Percentiles rank a stretch among this genome's conserved stretches.
Evolutionary conservation across 805 yeast species (phyloP).

Genomic region (Suhomyces canberraensis): DNA sequence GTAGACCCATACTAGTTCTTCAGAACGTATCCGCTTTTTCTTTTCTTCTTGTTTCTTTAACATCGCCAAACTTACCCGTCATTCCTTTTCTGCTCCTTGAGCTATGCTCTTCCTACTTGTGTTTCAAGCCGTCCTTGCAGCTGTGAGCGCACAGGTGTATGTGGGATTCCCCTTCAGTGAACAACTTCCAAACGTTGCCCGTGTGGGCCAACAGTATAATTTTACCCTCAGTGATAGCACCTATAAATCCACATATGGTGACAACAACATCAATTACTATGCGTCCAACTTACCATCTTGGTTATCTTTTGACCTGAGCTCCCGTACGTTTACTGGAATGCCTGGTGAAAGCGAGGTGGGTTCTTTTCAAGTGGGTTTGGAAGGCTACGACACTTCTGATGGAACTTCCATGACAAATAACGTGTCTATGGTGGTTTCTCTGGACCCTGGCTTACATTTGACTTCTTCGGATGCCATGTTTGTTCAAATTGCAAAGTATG

Average conservation of each 20-base stretch:
- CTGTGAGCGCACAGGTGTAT: slow-evolving; percentile 44
- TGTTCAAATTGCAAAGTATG: slow-evolving; percentile 57
- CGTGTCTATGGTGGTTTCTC: slow-evolving; percentile 61
- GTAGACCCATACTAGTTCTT: no score
- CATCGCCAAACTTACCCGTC: no score
- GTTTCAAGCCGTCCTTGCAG: slow-evolving; percentile 9
- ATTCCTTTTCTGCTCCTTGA: neutral
- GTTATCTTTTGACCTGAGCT: slow-evolving; percentile 65
- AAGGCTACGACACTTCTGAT: slow-evolving; percentile 65
- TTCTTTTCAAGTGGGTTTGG: slow-evolving; percentile 43
- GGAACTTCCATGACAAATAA: slow-evolving; percentile 39
- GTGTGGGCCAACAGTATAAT: slow-evolving; percentile 56
- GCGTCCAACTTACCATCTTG: slow-evolving; percentile 67
- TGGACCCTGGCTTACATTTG: slow-evolving; percentile 51
- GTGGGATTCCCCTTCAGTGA: slow-evolving; percentile 74
- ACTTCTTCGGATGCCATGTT: slow-evolving; percentile 42
- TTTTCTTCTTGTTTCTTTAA: no score
- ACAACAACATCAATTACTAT: slow-evolving; percentile 49
- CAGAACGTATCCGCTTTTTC: slow-evolving; percentile 1
- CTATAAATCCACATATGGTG: slow-evolving; percentile 38
- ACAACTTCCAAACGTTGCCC: slow-evolving; percentile 87
- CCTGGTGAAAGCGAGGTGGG: slow-evolving; percentile 51
- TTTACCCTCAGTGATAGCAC: slow-evolving; percentile 74
- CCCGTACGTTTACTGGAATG: slow-evolving; percentile 67
- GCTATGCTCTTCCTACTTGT: slow-evolving; percentile 11